These are phyloP conservation scores for Acacia pycnantha DNA, from an alignment of 331 rosid genomes.

Conservation along the genomic window DNA sequence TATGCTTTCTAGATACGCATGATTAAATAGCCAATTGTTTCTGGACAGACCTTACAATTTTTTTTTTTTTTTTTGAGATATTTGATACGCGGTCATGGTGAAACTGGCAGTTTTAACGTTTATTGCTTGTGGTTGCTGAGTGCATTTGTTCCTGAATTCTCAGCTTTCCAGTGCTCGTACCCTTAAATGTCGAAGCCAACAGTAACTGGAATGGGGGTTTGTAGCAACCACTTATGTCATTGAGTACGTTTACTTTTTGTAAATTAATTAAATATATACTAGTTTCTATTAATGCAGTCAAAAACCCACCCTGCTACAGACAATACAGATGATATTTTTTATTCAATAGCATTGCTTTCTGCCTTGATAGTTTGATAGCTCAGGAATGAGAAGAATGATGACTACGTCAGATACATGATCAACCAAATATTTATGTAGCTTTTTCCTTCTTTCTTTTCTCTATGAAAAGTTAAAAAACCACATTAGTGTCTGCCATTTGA, in stretches of 20 bases:
- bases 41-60: background rate
- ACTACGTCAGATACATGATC: background rate
- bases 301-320: background rate
- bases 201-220: background rate
- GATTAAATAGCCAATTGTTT: background rate
- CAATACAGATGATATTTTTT: background rate
- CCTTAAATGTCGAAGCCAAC: background rate
- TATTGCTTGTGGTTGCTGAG: background rate
- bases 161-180: slow-evolving; percentile 10
- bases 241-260: background rate
- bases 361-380: background rate
- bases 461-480: slow-evolving; percentile 2
- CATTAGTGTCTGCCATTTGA: background rate
- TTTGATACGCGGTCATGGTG: background rate
- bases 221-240: background rate
- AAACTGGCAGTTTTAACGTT: background rate
- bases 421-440: background rate
- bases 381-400: background rate
- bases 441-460: background rate
- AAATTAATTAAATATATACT: background rate
- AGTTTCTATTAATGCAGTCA: background rate
- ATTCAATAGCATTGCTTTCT: background rate
- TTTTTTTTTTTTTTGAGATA: background rate
- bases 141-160: slow-evolving; percentile 1
- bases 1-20: background rate